Percentiles rank a stretch among this genome's conserved stretches.
Conservation (phyloP, 202 grass and related monocot genomes). For the Alloteropsis angusta region DNA sequence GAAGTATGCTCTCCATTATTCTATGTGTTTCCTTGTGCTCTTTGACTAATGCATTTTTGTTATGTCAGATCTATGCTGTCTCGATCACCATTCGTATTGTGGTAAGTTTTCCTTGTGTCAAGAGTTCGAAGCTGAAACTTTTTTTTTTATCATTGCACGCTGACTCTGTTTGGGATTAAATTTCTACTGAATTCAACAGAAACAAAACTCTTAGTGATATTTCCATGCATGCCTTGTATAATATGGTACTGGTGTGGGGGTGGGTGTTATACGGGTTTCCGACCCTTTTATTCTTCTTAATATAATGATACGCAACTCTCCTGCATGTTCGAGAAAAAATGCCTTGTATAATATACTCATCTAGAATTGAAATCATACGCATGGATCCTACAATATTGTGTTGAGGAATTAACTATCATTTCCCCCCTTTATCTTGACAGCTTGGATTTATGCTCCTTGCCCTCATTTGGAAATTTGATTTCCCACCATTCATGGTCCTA, state of each 20-base stretch:
- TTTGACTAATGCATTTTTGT: neutral
- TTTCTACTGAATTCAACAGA: neutral
- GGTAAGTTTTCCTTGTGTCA: slow-evolving; percentile 34
- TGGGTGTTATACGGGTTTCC: no score
- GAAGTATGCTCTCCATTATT: neutral
- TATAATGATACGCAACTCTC: no score
- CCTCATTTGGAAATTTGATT: slow-evolving; percentile 77
- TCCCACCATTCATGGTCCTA: slow-evolving; percentile 82
- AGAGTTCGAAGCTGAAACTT: neutral
- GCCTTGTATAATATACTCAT: neutral
- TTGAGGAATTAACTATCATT: neutral
- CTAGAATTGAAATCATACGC: neutral
- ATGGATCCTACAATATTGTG: neutral
- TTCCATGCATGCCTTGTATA: neutral
- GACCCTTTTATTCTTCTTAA: no score
- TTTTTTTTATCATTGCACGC: neutral
- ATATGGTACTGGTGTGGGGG: no score
- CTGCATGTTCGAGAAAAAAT: no score
- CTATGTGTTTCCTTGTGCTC: neutral
- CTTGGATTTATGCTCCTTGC: slow-evolving; percentile 84
- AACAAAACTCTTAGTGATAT: neutral
- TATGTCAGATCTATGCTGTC: slow-evolving; percentile 63
- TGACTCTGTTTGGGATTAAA: neutral
- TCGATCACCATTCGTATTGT: slow-evolving; percentile 80
- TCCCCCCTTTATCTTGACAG: slow-evolving; percentile 4